Base-by-base conservation (phyloP, 2,329 filamentous ascomycete species). In the Ilyonectria mors-panacis region DNA sequence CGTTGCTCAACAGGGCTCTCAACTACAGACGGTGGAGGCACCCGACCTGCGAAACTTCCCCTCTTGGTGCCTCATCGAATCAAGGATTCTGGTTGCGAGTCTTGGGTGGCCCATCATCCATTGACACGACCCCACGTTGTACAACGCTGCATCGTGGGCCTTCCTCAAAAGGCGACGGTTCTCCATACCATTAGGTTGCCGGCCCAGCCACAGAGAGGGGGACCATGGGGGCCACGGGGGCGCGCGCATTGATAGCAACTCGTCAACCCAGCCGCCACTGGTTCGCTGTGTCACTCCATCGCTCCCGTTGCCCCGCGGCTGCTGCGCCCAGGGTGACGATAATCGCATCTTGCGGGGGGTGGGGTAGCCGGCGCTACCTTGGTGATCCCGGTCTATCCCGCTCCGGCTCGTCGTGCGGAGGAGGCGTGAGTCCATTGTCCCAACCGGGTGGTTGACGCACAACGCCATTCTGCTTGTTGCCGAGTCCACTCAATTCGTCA, bases 41-140 rank as follows among this genome's bases (percentile, higher is more conserved):
- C 57, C 55, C 59, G 66, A 54, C 64, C 57, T 67, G 59, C 66
- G 62, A 70, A 68, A 58, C 61, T 58, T 70, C 62, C 62, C 67
- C 58, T 72, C 70, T 63, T 56, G 60, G 35, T 67, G 59, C 57
- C 63, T 66, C 47, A 53, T 72, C 67, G 61, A 67, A 71, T 66
- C 66, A 73, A 65, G 68, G 59, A 67, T 65, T 65, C 54, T 61
- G 44, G 64, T 55, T 53, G 63, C 55, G 39, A 50, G 65, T 58
- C 57, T 67, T 69, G 59, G 63, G 65, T 72, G 60, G 44, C 74
- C 73, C 69, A 65, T 76, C 70, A 75, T 67, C 73, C 72, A 75
- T 72, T 72, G 67, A 70, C 56, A 73, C 53, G 72, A 76, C 74
- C 73, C 74, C 74, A 76, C 74, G 74, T 75, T 76, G 73, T 68